phyloP scores from a whole-genome alignment of 176 grass and related monocot species.

The Triticum aestivum region DNA sequence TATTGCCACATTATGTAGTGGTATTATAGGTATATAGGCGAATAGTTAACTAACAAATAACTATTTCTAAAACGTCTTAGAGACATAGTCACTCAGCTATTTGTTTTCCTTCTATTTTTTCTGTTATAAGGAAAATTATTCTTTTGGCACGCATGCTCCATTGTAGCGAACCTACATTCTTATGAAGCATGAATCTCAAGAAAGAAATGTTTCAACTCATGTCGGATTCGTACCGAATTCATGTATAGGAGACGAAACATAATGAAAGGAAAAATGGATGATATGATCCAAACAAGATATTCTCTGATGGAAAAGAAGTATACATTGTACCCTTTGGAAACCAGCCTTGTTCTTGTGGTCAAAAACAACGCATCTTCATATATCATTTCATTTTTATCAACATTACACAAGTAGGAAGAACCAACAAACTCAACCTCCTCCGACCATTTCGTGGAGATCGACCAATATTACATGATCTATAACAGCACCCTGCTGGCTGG shows the following conservation, averaged over 20 bases:
- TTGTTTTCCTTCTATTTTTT: too few species aligned
- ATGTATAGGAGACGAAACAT: background rate
- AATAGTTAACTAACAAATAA: too few species aligned
- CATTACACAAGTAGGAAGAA: constrained; percentile 42
- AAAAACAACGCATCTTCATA: constrained; percentile 40
- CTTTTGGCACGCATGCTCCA: too few species aligned
- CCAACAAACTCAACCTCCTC: constrained; percentile 40
- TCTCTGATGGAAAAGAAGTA: background rate
- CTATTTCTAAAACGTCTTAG: too few species aligned
- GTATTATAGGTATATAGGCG: too few species aligned
- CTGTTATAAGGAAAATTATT: too few species aligned
- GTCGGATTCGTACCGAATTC: background rate
- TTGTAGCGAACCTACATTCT: too few species aligned
- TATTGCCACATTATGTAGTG: too few species aligned
- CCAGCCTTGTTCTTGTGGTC: constrained; percentile 36
- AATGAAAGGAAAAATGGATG: background rate
- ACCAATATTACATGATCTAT: constrained; percentile 33
- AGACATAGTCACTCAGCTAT: too few species aligned
- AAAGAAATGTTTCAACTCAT: background rate
- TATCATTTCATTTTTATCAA: constrained; percentile 48
- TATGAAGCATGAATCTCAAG: too few species aligned
- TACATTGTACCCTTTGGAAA: constrained; percentile 37
- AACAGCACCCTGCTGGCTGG: background rate
- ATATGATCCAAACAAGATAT: background rate
- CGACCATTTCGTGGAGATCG: constrained; percentile 35